Evolutionary conservation across 352 stramenopile species (phyloP).

Genomic region (Phytophthora crassamura): DNA sequence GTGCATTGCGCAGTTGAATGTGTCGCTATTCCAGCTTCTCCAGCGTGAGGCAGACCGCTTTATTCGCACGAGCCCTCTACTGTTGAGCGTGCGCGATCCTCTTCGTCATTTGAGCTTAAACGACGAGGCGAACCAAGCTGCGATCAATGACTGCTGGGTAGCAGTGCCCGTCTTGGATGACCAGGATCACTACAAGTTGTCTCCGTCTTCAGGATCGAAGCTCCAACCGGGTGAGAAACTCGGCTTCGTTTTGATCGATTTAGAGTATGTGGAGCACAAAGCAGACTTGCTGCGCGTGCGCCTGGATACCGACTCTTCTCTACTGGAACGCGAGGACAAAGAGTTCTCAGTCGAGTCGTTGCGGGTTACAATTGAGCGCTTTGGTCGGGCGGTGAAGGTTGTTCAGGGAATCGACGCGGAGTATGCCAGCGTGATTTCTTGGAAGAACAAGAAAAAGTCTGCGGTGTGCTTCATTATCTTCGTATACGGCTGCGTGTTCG

Average conservation of each 20-base stretch:
- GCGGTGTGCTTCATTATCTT: slow-evolving; percentile 68
- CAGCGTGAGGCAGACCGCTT: slow-evolving; percentile 78
- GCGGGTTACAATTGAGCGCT: slow-evolving; percentile 74
- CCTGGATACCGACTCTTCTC: slow-evolving; percentile 53
- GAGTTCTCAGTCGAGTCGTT: slow-evolving; percentile 86
- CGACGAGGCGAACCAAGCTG: slow-evolving; percentile 40
- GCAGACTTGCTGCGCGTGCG: slow-evolving; percentile 71
- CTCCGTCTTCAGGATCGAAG: slow-evolving; percentile 38
- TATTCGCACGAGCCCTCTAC: slow-evolving; percentile 52
- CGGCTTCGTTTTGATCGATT: slow-evolving; percentile 60
- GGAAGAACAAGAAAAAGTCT: slow-evolving; percentile 88
- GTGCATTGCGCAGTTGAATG: slow-evolving; percentile 67
- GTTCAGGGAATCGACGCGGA: slow-evolving; percentile 81
- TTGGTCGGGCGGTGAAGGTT: slow-evolving; percentile 67
- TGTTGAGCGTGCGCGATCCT: slow-evolving; percentile 53
- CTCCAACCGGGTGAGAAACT: slow-evolving; percentile 47
- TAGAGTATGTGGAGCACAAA: slow-evolving; percentile 81
- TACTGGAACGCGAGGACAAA: slow-evolving; percentile 73
- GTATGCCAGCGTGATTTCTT: slow-evolving; percentile 84
- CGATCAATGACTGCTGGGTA: slow-evolving; percentile 45
- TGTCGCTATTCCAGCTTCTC: slow-evolving; percentile 84
- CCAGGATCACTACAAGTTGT: slow-evolving; percentile 61
- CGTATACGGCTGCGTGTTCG: slow-evolving; percentile 66
- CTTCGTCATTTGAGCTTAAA: slow-evolving; percentile 59
- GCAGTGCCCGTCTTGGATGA: slow-evolving; percentile 42